Percentiles rank a stretch among this genome's conserved stretches.
These are phyloP conservation scores for Rhizomucor miehei DNA, from an alignment of 371 early-diverging fungal species.

Conservation along the genomic window DNA sequence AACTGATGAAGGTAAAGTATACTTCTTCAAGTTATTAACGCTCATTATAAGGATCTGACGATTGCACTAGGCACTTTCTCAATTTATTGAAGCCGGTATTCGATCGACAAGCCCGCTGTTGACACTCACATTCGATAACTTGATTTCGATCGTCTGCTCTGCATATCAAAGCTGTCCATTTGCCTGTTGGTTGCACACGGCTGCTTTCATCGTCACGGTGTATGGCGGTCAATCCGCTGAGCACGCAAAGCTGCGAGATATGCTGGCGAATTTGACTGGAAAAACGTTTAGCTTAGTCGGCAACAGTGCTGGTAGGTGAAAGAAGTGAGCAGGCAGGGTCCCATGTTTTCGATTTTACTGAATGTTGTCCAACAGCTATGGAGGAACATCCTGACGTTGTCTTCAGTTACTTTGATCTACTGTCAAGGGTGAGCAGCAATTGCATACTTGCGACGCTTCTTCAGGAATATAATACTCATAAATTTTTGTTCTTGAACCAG, in stretches of 20 bases:
- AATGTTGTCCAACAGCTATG: constrained; percentile 32
- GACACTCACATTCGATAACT: constrained; percentile 37
- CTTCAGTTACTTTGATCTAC: constrained; percentile 45
- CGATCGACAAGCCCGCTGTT: constrained; percentile 47
- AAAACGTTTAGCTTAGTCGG: constrained; percentile 53
- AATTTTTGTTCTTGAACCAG: constrained; percentile 36
- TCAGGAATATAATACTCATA: too few relatives aligned
- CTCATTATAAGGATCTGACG: neutral
- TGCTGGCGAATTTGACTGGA: constrained; percentile 36
- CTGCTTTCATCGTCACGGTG: constrained; percentile 51
- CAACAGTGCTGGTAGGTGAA: constrained; percentile 39
- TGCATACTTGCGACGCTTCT: too few relatives aligned
- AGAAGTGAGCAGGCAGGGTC: neutral
- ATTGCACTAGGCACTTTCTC: constrained; percentile 5
- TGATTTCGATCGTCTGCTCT: constrained; percentile 32
- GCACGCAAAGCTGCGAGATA: constrained; percentile 32
- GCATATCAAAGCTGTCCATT: constrained; percentile 42
- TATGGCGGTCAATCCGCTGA: constrained; percentile 49
- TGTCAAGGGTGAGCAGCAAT: constrained; percentile 55
- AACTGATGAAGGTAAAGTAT: constrained; percentile 29
- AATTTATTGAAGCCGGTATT: constrained; percentile 54
- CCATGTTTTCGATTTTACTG: neutral
- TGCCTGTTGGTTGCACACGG: constrained; percentile 58
- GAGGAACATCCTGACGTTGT: constrained; percentile 37
- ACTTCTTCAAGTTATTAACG: too few relatives aligned